Evolutionary conservation across 495 filamentous ascomycete species (phyloP), one percentile per base, ranked within the genome.

Genomic region (Podospora pseudoanserina): DNA sequence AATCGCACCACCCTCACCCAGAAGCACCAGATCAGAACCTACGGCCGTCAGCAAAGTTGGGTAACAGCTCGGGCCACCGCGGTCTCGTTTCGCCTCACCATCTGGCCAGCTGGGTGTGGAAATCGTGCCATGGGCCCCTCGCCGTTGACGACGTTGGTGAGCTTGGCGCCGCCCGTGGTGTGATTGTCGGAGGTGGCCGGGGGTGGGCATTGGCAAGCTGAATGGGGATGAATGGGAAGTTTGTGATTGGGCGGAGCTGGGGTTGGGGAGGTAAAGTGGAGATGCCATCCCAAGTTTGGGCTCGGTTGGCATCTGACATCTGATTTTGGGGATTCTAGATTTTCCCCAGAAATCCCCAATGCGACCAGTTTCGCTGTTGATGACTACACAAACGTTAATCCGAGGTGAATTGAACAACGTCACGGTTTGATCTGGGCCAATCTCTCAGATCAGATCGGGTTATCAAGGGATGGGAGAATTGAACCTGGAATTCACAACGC

Each of bases 41-140:
- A 20, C n/a, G 23, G 55, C 55, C 16, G 6, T 58, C 30, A 58
- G n/a, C n/a, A 58, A 49, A 16, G 39, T 49, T 49, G 39, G 39
- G 39, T 49, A 49, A 49, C 39, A 49, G 15, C 39, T 49, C 39
- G 39, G 55, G n/a, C 55, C n/a, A 58, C 4, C 23, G 23, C 23
- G 0, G 23, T 23, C 23, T 23, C 23, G 23, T 5, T 58, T 58
- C 5, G 55, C n/a, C 55, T 19, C 55, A 58, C 55, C n/a, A 58
- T 58, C 55, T 19, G 55, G 55, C 23, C 55, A 58, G 55, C 55
- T 58, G n/a, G n/a, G 55, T 58, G n/a, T 58, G 55, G n/a, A 58
- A 58, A 26, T 26, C n/a, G 23, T 23, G 18, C 55, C 55, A 58
- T 5, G 23, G 23, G 19, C 7, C 30, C 30, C 9, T 26, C n/a